Evolutionary conservation across 192 early-diverging fungal genomes (phyloP).

Genomic region (Polychytrium aggregatum): DNA sequence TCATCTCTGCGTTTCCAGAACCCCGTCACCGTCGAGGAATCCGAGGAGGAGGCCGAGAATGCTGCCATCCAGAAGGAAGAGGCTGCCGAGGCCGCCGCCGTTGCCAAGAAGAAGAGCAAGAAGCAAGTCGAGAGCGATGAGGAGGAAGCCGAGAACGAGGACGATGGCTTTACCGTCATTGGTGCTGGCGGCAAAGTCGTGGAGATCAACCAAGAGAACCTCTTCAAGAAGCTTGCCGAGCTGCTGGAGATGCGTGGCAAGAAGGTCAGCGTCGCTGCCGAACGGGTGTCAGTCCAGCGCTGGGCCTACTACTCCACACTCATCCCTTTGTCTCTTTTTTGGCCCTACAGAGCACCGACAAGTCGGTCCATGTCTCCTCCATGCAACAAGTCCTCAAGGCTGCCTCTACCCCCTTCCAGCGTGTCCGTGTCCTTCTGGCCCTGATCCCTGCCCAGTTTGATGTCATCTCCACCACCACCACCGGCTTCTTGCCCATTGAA

Average conservation of each 20-base stretch:
- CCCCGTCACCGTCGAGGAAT: conserved; percentile 39
- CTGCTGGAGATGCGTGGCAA: conserved; percentile 79
- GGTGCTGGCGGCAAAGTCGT: conserved; percentile 38
- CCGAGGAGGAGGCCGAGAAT: conserved; percentile 25
- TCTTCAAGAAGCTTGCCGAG: conserved; percentile 75
- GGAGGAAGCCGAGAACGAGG: conserved; percentile 11
- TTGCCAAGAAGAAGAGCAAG: conserved; percentile 38
- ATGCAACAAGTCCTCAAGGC: conserved; percentile 53
- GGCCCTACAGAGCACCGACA: conserved; percentile 68
- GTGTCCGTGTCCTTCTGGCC: conserved; percentile 70
- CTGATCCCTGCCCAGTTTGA: conserved; percentile 89
- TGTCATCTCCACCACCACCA: conserved; percentile 42
- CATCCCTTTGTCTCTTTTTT: background rate
- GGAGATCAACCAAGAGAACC: conserved; percentile 56
- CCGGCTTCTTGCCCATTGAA: conserved; percentile 62
- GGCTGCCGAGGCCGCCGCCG: conserved; percentile 43
- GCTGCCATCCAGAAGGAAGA: conserved; percentile 26
- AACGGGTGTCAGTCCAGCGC: background rate
- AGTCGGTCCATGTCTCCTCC: conserved; percentile 57
- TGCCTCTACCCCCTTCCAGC: conserved; percentile 63
- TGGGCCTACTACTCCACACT: too few relatives aligned
- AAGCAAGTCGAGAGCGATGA: conserved; percentile 8
- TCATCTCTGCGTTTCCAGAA: conserved; percentile 17
- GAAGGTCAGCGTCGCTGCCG: conserved; percentile 52
- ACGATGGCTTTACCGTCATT: conserved; percentile 36